Evolutionary conservation across 2,329 filamentous ascomycete species (phyloP), one percentile per base, ranked within the genome.

Genomic region (Calonectria henricotiae): DNA sequence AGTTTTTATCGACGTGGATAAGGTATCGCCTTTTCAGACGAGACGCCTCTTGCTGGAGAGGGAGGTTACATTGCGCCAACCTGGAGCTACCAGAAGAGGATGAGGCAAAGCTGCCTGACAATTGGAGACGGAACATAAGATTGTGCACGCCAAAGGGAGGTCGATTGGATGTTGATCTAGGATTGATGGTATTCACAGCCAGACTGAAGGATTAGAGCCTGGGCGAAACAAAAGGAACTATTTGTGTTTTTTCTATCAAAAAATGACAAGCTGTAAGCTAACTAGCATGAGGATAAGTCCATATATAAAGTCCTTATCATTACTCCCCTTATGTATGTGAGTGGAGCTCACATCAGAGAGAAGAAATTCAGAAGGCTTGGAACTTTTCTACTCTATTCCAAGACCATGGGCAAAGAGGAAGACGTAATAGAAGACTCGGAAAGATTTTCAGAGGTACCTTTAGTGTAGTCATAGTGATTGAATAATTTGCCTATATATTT

Each of bases 1-100:
- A 13, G 7, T 9, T 9, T 20, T 5, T 17, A 43, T 0, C 41
- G 49, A 6, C 30, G 5, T 1, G 49, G 51, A 11, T 27, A 1
- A 9, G 62, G 1, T 13, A 35, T 1, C 32, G 35, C 17, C 17
- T 58, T 68, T 13, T 44, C 44, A 25, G 54, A 62, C 25, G 37
- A 62, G 12, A 8, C 25, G 11, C 46, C 65, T 44, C 37, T 62
- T 35, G 11, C 58, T 2, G 46, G 65, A 2, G 55, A 62, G 35
- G 9, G 55, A 51, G 11, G 71, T 41, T 7, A 70, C 30, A 27
- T 32, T 44, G 71, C 67, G 2, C 71, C 71, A 5, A 72, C 69
- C 0, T 73, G 70, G 71, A 73, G 70, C 17, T 67, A 5, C 32
- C 62, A 4, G 62, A 70, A 0, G 9, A 32, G 1, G 58, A 68